Base-by-base conservation (phyloP, 192 early-diverging fungal genomes). In the Coemansia sp. region DNA sequence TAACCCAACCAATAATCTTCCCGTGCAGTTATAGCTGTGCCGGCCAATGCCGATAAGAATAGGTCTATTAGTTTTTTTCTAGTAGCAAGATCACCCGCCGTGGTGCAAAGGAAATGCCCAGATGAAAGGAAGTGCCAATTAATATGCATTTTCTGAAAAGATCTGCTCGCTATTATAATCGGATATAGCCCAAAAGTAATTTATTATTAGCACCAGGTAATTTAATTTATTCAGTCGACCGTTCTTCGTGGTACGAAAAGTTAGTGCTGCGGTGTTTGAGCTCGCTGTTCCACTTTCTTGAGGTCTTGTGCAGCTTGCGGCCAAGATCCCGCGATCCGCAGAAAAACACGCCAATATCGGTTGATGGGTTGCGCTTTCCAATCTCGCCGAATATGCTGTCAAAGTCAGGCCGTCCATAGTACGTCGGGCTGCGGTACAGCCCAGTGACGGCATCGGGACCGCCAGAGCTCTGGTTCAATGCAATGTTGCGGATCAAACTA, bases 361-460 rank as follows among this genome's bases (percentile, higher is more conserved):
- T 82, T 10, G 67, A 37, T 14, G 85, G 67, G 44, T 82, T 77
- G 48, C 82, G 79, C 31, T 60, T 81, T 7, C 80, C 79, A 15
- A 87, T 71, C 20, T 88, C 79, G 18, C 71, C 63, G 64, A 92
- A 89, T 28, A 93, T 85, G 36, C 75, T 70, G 47, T 79, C 68
- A 76, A 88, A 92, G 63, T 89, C 85, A n/a, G 92, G 92, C 10
- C 92, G 82, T 14, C 92, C 92, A 71, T 85, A 92, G 74, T 89
- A 87, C 36, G 86, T 88, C 46, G 83, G 75, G 34, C 82, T 86
- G 42, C 77, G 73, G 15, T 78, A 76, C 26, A 91, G 68, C 20
- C 87, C 87, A 2, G 90, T 92, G 36, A 93, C 74, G 9, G 90
- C 84, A 63, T 93, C 92, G 3, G 67, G 74, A 0, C 85, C 83